phyloP scores from a whole-genome alignment of 768 basidiomycete species.

The Mycena galericulata region DNA sequence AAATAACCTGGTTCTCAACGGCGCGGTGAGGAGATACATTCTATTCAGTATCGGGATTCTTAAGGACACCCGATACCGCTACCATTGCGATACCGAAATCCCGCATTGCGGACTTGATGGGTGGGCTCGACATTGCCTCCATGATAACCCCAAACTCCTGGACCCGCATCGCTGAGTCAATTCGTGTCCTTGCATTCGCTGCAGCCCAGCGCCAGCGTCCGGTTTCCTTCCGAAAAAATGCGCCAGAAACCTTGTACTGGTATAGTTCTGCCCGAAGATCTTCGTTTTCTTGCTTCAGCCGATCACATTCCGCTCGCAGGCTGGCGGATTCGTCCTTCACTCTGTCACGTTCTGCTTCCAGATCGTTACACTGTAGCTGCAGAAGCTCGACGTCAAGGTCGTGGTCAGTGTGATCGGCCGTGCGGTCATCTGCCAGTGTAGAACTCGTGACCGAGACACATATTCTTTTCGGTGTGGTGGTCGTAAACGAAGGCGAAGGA shows the following conservation, averaged over 20 bases:
- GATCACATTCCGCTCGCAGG: background rate
- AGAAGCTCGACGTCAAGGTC: background rate
- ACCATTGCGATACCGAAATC: too few relatives aligned
- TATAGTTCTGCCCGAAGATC: background rate
- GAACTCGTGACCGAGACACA: too few relatives aligned
- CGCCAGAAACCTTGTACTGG: background rate
- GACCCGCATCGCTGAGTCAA: background rate
- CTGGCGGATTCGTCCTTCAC: background rate
- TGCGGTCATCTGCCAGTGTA: too few relatives aligned
- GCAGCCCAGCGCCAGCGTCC: slow-evolving; percentile 3
- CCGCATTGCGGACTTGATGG: too few relatives aligned
- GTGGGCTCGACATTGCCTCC: background rate
- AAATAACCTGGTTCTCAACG: too few relatives aligned
- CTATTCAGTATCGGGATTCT: background rate
- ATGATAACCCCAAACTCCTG: background rate
- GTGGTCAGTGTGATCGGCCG: too few relatives aligned
- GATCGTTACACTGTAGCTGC: background rate
- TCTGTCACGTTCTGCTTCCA: background rate
- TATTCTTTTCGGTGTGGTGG: too few relatives aligned
- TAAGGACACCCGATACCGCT: background rate
- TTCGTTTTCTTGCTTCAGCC: background rate
- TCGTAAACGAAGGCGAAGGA: too few relatives aligned
- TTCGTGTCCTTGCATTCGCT: background rate
- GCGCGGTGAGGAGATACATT: background rate
- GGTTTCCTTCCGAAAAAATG: background rate